Base-by-base conservation (phyloP, 805 yeast species). In the Wickerhamiella shivajii region DNA sequence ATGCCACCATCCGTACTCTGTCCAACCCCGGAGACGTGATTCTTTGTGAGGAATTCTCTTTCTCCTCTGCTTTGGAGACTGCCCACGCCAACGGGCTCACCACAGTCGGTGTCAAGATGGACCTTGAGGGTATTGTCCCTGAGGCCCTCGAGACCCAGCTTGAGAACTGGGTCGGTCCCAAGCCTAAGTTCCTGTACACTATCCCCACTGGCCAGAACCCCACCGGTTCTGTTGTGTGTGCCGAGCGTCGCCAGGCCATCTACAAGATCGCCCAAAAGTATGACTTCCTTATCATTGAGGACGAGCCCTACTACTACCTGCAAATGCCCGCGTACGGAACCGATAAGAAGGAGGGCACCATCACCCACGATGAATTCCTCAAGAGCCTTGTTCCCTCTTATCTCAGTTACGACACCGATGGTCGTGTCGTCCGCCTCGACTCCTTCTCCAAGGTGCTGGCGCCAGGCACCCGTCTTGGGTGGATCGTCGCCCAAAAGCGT, bases 191-290 rank as follows among this genome's bases (percentile, higher is more conserved):
- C 39, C 64, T 87, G 46, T 90, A 90, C 69, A 74, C 90, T 25
- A 81, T 87, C 47, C 77, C 90, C 44, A 90, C 97, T 6, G 98
- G 98, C 42, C 97, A 90, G 63, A 87, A 87, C 67, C 98, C 98
- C 43, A 85, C 96, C 13, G 98, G 98, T 24, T 74, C 93, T 3
- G 78, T 83, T 16, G 63, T 90, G 48, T 63, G 77, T 22, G 59
- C 50, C 18, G 85, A 80, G 49, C 74, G 97, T 62, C 79, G 95
- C 61, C 54, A 59, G 41, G 70, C 66, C 37, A 68, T 90, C 44
- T 85, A 84, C 59, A 66, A 69, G 40, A 52, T 87, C 41, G 87
- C 93, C 22, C 74, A 71, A 52, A 75, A 81, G 61, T 78, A 84
- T 56, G 95, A 90, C 59, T 66, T 87, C 52, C 49, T 87, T 36